Percentiles rank a stretch among this genome's conserved stretches.
Evolutionary conservation across 495 filamentous ascomycete species (phyloP).

Genomic region (Aspergillus panamensis): DNA sequence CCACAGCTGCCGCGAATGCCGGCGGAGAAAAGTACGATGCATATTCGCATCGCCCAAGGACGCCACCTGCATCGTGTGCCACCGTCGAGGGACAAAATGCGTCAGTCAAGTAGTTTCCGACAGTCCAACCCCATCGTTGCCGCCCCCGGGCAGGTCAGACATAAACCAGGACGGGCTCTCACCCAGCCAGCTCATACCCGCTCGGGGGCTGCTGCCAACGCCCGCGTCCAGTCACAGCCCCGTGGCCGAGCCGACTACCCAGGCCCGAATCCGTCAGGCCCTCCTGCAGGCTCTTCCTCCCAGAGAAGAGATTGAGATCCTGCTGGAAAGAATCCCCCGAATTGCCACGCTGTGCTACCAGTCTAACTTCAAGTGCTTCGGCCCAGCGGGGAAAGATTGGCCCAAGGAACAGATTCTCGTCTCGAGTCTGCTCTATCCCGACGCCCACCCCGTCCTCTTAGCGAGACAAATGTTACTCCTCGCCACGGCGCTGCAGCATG

Average conservation of each 20-base stretch:
- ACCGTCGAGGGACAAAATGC: conserved; percentile 1
- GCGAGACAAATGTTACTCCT: conserved; percentile 6
- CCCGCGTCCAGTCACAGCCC: neutral
- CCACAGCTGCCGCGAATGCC: neutral
- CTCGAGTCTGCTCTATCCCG: neutral
- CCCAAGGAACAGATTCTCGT: neutral
- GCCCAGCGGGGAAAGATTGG: neutral
- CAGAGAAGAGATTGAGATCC: neutral
- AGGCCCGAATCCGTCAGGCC: neutral
- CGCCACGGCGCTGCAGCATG: conserved; percentile 3
- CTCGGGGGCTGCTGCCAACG: neutral
- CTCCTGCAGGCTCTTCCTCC: neutral
- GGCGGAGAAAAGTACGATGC: neutral
- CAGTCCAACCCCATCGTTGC: neutral
- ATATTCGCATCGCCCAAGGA: neutral
- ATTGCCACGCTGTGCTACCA: neutral
- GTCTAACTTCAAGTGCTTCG: neutral
- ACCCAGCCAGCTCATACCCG: neutral
- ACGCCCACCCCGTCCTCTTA: neutral
- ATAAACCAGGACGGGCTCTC: neutral
- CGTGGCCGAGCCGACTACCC: neutral
- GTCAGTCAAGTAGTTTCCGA: neutral
- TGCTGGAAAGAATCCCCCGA: neutral
- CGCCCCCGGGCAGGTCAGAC: neutral
- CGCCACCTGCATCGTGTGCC: neutral